Conservation (phyloP, 164 flowering plant species). For the Akebia trifoliata region DNA sequence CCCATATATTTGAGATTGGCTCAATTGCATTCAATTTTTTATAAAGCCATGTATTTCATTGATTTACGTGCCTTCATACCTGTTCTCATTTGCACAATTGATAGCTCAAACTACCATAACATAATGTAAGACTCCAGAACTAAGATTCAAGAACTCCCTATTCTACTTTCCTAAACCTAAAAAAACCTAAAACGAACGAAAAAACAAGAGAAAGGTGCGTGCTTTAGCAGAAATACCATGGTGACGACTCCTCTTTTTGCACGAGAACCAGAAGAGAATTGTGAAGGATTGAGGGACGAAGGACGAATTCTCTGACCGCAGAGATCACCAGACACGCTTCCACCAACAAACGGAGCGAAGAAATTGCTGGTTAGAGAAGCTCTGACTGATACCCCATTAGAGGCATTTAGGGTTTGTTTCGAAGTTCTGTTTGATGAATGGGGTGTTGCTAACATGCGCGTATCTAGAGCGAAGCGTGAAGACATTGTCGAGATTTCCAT, state of each 20-base stretch:
- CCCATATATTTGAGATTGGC: too few relatives aligned
- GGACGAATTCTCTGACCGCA: constrained; percentile 58
- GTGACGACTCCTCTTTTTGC: constrained; percentile 68
- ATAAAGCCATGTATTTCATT: too few relatives aligned
- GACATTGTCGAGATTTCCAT: constrained; percentile 51
- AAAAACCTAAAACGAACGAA: neutral
- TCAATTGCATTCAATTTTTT: too few relatives aligned
- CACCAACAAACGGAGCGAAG: constrained; percentile 40
- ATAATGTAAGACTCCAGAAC: too few relatives aligned
- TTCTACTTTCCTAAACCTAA: too few relatives aligned
- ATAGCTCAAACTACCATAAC: too few relatives aligned
- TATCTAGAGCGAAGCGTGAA: constrained; percentile 32
- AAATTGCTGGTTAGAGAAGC: constrained; percentile 42
- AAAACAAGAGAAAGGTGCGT: neutral
- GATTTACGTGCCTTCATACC: too few relatives aligned
- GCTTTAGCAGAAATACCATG: constrained; percentile 38
- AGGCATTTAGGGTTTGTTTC: constrained; percentile 13
- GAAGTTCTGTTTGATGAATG: constrained; percentile 5
- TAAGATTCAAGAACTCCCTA: too few relatives aligned
- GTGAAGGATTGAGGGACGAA: constrained; percentile 30
- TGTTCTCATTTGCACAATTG: too few relatives aligned
- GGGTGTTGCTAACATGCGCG: constrained; percentile 20
- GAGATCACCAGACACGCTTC: constrained; percentile 46
- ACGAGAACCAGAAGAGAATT: constrained; percentile 30
- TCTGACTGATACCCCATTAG: constrained; percentile 15